Percentiles rank a stretch among this genome's conserved stretches.
These are phyloP conservation scores for Russula compacta DNA, from an alignment of 768 basidiomycete genomes.

Conservation along the genomic window DNA sequence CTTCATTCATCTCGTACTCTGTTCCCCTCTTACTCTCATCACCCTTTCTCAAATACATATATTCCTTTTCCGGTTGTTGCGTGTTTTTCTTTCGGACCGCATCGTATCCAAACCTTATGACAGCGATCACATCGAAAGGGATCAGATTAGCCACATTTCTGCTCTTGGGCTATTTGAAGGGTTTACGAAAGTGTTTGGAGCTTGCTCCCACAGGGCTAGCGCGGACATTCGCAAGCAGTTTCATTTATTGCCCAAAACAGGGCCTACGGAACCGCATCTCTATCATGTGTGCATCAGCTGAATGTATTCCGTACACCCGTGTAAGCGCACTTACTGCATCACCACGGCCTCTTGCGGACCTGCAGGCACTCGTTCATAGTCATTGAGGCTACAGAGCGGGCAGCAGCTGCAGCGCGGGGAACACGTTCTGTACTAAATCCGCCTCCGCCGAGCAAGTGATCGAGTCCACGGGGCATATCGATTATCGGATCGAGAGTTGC, in stretches of 20 bases:
- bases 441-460: conserved; percentile 18
- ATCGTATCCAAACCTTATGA: conserved; percentile 12
- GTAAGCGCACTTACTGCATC: conserved; percentile 16
- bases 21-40: not conserved
- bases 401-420: conserved; percentile 14
- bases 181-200: conserved; percentile 17
- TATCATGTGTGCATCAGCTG: conserved; percentile 16
- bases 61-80: conserved; percentile 1
- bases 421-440: conserved; percentile 18
- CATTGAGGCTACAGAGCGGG: conserved; percentile 17
- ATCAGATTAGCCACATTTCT: conserved; percentile 17
- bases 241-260: conserved; percentile 17
- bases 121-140: conserved; percentile 11
- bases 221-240: conserved; percentile 14
- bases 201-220: conserved; percentile 13
- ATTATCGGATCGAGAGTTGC: conserved; percentile 15
- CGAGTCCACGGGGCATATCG: conserved; percentile 13
- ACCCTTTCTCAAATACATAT: not conserved
- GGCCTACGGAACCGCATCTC: conserved; percentile 14
- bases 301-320: conserved; percentile 17
- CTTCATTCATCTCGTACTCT: conserved; percentile 12
- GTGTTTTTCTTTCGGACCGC: not conserved
- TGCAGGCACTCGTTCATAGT: conserved; percentile 18
- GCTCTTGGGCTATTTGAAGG: conserved; percentile 2
- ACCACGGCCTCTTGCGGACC: conserved; percentile 18